Evolutionary conservation across 2,329 filamentous ascomycete species (phyloP).

Genomic region (Penicillium brevicompactum): DNA sequence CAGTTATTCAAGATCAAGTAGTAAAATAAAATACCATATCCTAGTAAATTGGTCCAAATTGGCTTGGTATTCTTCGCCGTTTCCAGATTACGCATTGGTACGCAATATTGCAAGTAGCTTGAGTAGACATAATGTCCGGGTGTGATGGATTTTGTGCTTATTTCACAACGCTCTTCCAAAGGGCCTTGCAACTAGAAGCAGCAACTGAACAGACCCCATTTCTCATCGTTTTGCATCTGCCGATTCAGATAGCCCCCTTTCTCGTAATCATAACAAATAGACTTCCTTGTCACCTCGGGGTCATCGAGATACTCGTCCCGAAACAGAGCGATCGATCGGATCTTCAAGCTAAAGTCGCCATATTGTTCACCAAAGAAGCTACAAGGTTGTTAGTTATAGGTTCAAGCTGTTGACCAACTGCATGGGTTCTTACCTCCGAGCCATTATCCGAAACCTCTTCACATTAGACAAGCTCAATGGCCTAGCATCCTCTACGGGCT

Average conservation of each 20-base stretch:
- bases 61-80: no score
- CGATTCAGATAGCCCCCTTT: background rate
- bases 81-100: no score
- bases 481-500: slow-evolving; percentile 60
- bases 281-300: background rate
- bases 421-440: slow-evolving; percentile 64
- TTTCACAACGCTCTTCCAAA: background rate
- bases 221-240: background rate
- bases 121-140: no score
- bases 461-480: slow-evolving; percentile 62
- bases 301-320: slow-evolving; percentile 17
- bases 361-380: slow-evolving; percentile 77
- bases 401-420: background rate
- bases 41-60: no score
- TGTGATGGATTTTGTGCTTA: background rate
- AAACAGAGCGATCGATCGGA: slow-evolving; percentile 52
- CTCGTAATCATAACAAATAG: background rate
- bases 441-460: slow-evolving; percentile 74
- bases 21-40: no score
- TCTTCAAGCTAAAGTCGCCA: slow-evolving; percentile 64
- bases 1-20: no score
- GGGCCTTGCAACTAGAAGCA: background rate
- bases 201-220: background rate
- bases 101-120: no score
- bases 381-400: slow-evolving; percentile 15